phyloP scores from a whole-genome alignment of 805 yeast species.

The Kuraishia hungarica region DNA sequence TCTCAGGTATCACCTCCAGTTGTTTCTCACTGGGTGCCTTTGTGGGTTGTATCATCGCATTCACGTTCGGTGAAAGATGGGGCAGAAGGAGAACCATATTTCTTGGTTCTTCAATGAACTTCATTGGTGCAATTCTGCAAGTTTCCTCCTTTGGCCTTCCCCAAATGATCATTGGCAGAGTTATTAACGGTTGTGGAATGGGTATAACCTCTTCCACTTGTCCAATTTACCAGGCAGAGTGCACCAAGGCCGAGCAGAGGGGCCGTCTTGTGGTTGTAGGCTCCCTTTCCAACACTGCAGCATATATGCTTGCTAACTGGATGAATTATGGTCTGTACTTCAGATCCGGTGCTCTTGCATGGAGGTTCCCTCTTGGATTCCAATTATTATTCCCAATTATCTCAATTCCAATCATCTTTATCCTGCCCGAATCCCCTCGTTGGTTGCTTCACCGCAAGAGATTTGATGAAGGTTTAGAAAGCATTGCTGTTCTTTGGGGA shows the following conservation, averaged over 20 bases:
- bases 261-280: constrained; percentile 55
- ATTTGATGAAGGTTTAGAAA: constrained; percentile 31
- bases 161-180: constrained; percentile 52
- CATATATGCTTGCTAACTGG: constrained; percentile 54
- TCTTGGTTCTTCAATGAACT: constrained; percentile 46
- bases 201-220: constrained; percentile 66
- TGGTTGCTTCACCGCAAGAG: constrained; percentile 35
- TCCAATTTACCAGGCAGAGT: constrained; percentile 68
- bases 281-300: constrained; percentile 61
- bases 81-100: constrained; percentile 54
- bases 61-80: constrained; percentile 39
- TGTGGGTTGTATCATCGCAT: constrained; percentile 43
- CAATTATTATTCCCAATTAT: constrained; percentile 38
- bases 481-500: constrained; percentile 2
- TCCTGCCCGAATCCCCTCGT: constrained; percentile 27
- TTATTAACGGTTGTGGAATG: constrained; percentile 60
- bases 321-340: constrained; percentile 54
- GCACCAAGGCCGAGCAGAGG: constrained; percentile 56
- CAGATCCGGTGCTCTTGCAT: constrained; percentile 40
- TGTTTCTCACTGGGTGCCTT: constrained; percentile 49
- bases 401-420: constrained; percentile 5
- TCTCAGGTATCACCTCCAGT: constrained; percentile 2
- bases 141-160: constrained; percentile 34
- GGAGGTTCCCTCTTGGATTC: constrained; percentile 61
- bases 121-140: constrained; percentile 53